These are phyloP conservation scores for Coffea canephora DNA, from an alignment of 257 asterid species.

Conservation along the genomic window DNA sequence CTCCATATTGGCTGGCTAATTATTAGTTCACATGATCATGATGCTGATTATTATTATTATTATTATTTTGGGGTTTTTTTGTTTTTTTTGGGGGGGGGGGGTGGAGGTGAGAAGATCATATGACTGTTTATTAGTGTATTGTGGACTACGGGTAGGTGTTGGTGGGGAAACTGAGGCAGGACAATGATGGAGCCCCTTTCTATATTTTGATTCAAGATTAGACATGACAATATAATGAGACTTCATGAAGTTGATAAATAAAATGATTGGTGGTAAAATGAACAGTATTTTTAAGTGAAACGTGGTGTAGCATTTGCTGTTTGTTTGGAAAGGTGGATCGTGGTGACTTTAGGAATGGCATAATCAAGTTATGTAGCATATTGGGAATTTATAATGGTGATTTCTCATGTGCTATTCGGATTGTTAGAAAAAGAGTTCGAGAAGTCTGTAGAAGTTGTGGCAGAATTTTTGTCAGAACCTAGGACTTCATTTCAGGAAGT, in stretches of 20 bases:
- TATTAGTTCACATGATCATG: neutral
- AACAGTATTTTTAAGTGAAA: neutral
- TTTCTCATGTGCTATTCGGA: no score
- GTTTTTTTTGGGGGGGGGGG: no score
- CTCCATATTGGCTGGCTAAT: neutral
- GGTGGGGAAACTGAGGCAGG: neutral
- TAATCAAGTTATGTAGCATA: neutral
- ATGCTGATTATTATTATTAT: no score
- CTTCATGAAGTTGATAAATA: neutral
- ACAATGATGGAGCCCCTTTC: neutral
- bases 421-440: neutral
- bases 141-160: neutral
- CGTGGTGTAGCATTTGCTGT: neutral
- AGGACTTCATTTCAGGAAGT: neutral
- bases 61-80: no score
- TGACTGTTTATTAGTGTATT: neutral
- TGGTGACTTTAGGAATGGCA: neutral
- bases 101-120: no score
- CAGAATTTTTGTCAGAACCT: neutral
- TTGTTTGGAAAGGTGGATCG: neutral
- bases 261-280: no score
- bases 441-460: neutral
- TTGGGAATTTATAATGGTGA: neutral
- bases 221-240: neutral
- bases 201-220: neutral